Evolutionary conservation across 306 rosid species (phyloP).

Genomic region (Trifolium dubium): DNA sequence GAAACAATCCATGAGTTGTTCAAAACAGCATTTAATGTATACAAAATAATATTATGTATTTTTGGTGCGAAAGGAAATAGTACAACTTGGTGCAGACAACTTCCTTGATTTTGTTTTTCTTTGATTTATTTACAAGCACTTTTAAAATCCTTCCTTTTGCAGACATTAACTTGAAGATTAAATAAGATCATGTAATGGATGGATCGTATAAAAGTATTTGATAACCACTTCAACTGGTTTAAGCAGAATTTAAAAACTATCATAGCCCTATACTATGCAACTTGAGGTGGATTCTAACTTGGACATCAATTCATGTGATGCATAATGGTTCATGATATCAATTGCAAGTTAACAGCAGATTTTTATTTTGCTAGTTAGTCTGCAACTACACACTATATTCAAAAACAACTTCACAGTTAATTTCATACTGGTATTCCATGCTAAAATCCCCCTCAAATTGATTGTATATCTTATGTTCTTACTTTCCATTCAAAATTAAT

Average conservation of each 20-base stretch:
- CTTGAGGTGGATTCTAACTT: neutral
- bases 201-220: too few species aligned
- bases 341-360: neutral
- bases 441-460: neutral
- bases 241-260: neutral
- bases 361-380: too few species aligned
- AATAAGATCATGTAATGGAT: neutral
- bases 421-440: too few species aligned
- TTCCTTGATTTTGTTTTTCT: neutral
- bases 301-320: neutral
- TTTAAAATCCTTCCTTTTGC: neutral
- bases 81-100: neutral
- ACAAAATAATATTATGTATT: neutral
- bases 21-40: too few species aligned
- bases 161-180: neutral
- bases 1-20: too few species aligned
- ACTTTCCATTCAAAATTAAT: neutral
- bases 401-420: too few species aligned
- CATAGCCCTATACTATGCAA: neutral
- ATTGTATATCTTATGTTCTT: neutral
- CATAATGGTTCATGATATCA: neutral
- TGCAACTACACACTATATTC: neutral
- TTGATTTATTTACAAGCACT: neutral
- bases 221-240: too few species aligned
- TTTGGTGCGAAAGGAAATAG: neutral